Conservation (phyloP, 768 basidiomycete genomes). For the Boletales sp. region DNA sequence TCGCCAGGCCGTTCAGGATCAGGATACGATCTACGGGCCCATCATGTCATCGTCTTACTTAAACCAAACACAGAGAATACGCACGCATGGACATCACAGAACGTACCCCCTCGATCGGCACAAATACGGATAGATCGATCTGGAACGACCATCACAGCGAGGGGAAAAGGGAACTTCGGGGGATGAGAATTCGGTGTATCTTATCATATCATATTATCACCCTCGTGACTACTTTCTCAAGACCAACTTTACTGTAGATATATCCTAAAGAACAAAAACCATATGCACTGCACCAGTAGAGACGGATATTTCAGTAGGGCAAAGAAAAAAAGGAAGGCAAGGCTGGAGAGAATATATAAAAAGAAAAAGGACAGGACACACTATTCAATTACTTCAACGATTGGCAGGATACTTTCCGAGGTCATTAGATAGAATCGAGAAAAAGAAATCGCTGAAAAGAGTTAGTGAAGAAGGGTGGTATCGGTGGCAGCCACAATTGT, state of each 20-base stretch:
- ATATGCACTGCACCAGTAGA: slow-evolving; percentile 18
- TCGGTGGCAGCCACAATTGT: slow-evolving; percentile 22
- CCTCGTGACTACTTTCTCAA: no score
- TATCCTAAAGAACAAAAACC: slow-evolving; percentile 16
- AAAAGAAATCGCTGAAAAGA: neutral
- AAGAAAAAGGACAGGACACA: slow-evolving; percentile 4
- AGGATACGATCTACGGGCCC: slow-evolving; percentile 57
- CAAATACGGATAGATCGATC: slow-evolving; percentile 81
- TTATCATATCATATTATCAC: no score
- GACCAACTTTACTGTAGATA: neutral
- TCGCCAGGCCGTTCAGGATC: slow-evolving; percentile 58
- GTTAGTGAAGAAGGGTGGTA: slow-evolving; percentile 15
- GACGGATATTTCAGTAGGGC: neutral
- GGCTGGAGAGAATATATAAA: slow-evolving; percentile 12
- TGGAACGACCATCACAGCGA: slow-evolving; percentile 39
- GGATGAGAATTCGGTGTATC: no score
- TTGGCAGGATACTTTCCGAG: no score
- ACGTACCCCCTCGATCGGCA: slow-evolving; percentile 88
- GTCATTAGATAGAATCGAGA: slow-evolving; percentile 1
- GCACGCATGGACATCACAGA: slow-evolving; percentile 85
- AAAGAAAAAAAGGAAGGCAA: slow-evolving; percentile 13
- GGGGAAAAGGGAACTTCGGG: neutral
- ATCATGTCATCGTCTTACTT: no score
- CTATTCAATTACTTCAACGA: neutral
- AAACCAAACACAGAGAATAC: slow-evolving; percentile 19